These are phyloP conservation scores for Bonnemaisonia californica DNA, from an alignment of 31 red algal species.

Conservation along the genomic window DNA sequence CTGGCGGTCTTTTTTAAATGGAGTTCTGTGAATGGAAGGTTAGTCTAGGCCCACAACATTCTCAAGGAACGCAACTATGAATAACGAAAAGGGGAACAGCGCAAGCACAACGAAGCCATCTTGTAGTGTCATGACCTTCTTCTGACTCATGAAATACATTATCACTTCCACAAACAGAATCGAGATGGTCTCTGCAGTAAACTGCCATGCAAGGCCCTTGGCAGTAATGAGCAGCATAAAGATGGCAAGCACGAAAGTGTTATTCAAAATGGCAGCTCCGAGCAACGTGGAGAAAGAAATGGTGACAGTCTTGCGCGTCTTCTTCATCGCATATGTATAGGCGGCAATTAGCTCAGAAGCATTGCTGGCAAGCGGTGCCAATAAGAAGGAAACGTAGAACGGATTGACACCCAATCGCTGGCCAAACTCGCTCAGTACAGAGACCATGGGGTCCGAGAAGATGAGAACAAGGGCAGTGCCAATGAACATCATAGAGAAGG, in stretches of 20 bases:
- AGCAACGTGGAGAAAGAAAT: slow-evolving; percentile 83
- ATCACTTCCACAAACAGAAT: slow-evolving; percentile 72
- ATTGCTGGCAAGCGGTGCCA: slow-evolving; percentile 86
- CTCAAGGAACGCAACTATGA: slow-evolving; percentile 70
- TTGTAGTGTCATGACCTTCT: slow-evolving; percentile 53
- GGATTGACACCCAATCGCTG: slow-evolving; percentile 56
- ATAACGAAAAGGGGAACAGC: slow-evolving; percentile 69
- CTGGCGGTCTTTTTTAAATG: not conserved
- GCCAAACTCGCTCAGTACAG: slow-evolving; percentile 72
- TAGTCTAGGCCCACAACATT: slow-evolving; percentile 82
- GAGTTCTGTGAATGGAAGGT: not conserved
- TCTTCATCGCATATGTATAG: slow-evolving; percentile 66
- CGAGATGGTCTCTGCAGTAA: slow-evolving; percentile 81
- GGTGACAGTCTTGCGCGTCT: slow-evolving; percentile 77
- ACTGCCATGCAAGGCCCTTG: slow-evolving; percentile 79
- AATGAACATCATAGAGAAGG: slow-evolving; percentile 66
- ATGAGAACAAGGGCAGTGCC: slow-evolving; percentile 76
- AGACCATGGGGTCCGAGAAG: slow-evolving; percentile 82
- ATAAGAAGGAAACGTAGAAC: slow-evolving; percentile 81
- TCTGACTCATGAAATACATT: slow-evolving; percentile 51
- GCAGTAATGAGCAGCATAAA: slow-evolving; percentile 72
- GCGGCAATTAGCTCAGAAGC: slow-evolving; percentile 79
- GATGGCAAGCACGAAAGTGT: slow-evolving; percentile 83
- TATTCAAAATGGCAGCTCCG: slow-evolving; percentile 86
- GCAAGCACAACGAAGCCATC: slow-evolving; percentile 47